A percentile compares a stretch with the other conserved stretches of the same genome.
Conservation (phyloP, 352 stramenopile genomes). For the Phytophthora podocarpi region DNA sequence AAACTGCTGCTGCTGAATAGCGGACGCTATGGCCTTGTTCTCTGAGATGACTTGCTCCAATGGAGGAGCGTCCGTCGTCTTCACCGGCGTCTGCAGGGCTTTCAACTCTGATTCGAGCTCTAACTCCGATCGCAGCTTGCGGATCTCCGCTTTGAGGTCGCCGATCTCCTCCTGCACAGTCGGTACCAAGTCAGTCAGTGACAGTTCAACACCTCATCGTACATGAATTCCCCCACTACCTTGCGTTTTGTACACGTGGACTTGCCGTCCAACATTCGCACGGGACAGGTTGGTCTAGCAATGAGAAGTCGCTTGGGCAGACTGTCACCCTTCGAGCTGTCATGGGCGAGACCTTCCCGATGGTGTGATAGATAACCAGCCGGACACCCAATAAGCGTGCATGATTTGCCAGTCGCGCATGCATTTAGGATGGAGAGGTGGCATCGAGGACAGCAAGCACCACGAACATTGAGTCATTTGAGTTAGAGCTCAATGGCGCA, state of each 20-base stretch:
- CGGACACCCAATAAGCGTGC: neutral
- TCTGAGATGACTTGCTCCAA: neutral
- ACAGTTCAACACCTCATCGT: neutral
- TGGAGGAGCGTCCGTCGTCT: neutral
- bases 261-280: neutral
- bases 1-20: constrained; percentile 5
- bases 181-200: neutral
- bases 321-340: neutral
- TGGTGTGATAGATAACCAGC: constrained; percentile 6
- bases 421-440: no score
- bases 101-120: constrained; percentile 3
- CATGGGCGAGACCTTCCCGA: neutral
- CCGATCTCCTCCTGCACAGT: constrained; percentile 1
- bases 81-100: neutral
- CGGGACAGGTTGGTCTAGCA: no score
- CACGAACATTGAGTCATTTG: no score
- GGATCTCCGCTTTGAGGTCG: constrained; percentile 5
- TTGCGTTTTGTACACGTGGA: constrained; percentile 2
- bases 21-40: neutral
- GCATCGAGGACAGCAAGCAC: no score
- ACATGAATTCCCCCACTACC: neutral
- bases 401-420: neutral
- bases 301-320: neutral
- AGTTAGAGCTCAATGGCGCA: no score
- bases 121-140: neutral